Evolutionary conservation across 768 basidiomycete genomes (phyloP).

Genomic region (Mycena metata): DNA sequence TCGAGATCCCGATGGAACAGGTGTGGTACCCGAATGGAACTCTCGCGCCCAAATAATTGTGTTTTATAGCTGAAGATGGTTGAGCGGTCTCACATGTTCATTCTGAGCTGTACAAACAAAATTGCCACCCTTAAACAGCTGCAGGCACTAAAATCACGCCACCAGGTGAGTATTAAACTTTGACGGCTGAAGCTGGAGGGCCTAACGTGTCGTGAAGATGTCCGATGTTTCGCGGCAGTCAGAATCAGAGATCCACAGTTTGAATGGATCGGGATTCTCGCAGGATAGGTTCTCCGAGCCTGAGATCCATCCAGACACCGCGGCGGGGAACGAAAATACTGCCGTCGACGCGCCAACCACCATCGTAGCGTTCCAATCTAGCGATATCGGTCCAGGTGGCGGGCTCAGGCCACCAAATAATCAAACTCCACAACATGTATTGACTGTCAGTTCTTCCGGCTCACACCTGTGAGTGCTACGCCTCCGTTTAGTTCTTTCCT

Average conservation of each 20-base stretch:
- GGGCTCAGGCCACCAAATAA: neutral
- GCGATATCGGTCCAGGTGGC: neutral
- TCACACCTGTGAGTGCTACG: constrained; percentile 24
- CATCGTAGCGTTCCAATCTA: neutral
- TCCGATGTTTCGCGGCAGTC: neutral
- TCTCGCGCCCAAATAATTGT: neutral
- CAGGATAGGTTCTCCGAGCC: neutral
- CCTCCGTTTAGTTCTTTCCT: neutral
- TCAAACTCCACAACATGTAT: neutral
- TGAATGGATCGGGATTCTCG: neutral
- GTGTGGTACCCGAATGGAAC: neutral
- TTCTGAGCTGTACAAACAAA: constrained; percentile 1
- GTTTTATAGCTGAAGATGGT: constrained; percentile 2
- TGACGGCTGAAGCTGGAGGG: neutral
- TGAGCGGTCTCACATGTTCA: constrained; percentile 12
- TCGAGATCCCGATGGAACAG: constrained; percentile 1
- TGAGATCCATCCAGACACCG: neutral
- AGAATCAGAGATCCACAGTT: neutral
- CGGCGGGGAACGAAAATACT: neutral
- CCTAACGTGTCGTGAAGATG: neutral
- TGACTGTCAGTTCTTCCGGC: constrained; percentile 24
- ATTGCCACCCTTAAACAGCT: constrained; percentile 2
- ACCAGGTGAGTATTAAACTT: neutral
- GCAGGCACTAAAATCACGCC: neutral
- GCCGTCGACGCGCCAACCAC: neutral